Evolutionary conservation across 2,329 filamentous ascomycete species (phyloP).

Genomic region (Tolypocladium endophyticum): DNA sequence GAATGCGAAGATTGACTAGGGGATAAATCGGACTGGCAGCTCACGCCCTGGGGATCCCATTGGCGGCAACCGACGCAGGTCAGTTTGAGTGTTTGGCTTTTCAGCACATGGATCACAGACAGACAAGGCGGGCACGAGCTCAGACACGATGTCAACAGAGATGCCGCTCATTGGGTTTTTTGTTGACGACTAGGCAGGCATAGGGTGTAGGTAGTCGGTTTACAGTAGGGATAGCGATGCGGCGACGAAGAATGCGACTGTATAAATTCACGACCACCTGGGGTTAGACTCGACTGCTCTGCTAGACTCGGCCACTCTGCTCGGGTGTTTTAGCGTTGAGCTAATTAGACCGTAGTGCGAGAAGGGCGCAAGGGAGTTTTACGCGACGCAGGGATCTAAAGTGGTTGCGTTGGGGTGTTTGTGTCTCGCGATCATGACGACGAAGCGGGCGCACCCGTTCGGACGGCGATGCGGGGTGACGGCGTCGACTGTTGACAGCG

Average conservation of each 20-base stretch:
- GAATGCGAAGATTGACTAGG: constrained; percentile 63
- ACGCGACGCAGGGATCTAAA: neutral
- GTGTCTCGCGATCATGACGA: neutral
- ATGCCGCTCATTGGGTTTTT: neutral
- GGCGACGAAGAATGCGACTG: neutral
- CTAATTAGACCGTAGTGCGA: too few relatives aligned
- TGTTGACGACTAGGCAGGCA: neutral
- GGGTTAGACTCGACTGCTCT: neutral
- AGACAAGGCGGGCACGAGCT: neutral
- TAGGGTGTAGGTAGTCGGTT: neutral
- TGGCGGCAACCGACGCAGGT: neutral
- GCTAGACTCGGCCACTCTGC: too few relatives aligned
- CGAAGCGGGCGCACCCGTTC: neutral
- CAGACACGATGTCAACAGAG: neutral
- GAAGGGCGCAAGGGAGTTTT: neutral
- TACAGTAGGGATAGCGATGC: neutral
- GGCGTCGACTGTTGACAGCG: neutral
- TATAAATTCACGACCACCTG: neutral
- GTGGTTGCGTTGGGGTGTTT: neutral
- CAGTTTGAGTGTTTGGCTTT: neutral
- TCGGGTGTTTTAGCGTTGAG: too few relatives aligned
- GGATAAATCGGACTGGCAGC: neutral
- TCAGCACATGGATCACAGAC: neutral
- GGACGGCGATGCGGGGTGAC: neutral
- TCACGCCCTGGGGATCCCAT: neutral